These are phyloP conservation scores for Chlorella ohadii DNA, from an alignment of 139 green algal genomes.

Conservation along the genomic window DNA sequence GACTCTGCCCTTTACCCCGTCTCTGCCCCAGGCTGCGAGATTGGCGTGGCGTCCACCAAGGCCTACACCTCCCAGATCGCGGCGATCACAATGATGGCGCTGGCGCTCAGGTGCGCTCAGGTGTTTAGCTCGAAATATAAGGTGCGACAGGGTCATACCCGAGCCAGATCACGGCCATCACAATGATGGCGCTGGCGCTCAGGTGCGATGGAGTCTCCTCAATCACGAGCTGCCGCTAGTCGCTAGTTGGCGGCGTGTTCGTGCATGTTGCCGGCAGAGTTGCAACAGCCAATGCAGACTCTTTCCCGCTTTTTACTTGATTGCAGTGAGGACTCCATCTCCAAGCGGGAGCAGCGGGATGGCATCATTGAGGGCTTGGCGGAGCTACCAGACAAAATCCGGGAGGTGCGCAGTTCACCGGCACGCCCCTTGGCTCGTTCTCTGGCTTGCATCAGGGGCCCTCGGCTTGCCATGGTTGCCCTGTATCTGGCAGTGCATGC, in stretches of 20 bases:
- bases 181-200: slow-evolving; percentile 76
- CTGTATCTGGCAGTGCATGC: too few species aligned
- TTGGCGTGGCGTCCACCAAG: slow-evolving; percentile 84
- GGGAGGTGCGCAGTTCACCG: not conserved
- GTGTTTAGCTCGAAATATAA: too few species aligned
- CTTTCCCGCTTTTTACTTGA: too few species aligned
- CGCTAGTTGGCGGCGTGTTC: too few species aligned
- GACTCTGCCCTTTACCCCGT: not conserved
- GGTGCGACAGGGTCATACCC: too few species aligned
- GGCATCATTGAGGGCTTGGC: slow-evolving; percentile 88
- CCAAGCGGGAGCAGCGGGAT: slow-evolving; percentile 71
- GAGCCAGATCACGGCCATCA: slow-evolving; percentile 74
- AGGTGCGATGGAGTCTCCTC: too few species aligned
- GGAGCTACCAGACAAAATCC: slow-evolving; percentile 70
- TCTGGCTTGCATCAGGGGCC: too few species aligned
- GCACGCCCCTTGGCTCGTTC: too few species aligned
- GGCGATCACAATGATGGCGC: slow-evolving; percentile 73
- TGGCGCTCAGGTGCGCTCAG: slow-evolving; percentile 53
- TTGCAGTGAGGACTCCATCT: slow-evolving; percentile 86
- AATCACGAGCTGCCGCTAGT: too few species aligned
- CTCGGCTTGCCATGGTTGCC: too few species aligned
- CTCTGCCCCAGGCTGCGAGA: slow-evolving; percentile 61
- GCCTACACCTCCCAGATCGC: slow-evolving; percentile 70
- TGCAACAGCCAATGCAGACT: too few species aligned
- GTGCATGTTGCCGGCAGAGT: too few species aligned